Percentiles rank a stretch among this genome's conserved stretches.
phyloP scores from a whole-genome alignment of 2,329 filamentous ascomycete genomes.

The Triangularia setosa region DNA sequence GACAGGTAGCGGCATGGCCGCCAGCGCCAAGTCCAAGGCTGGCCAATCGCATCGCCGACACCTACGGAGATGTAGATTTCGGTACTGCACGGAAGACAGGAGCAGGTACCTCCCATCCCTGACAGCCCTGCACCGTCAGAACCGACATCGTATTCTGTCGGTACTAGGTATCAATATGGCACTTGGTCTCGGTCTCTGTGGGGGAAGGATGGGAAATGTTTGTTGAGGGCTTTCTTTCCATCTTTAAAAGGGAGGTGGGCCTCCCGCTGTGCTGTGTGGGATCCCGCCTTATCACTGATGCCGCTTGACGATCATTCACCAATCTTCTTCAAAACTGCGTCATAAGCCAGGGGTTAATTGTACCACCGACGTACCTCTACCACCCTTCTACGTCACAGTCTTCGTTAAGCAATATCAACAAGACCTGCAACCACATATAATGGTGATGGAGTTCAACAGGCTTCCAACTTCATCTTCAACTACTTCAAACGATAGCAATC shows the following conservation, averaged over 20 bases:
- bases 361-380: slow-evolving; percentile 1
- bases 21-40: slow-evolving; percentile 1
- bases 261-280: not conserved
- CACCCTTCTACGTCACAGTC: slow-evolving; percentile 10
- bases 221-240: not conserved
- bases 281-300: not conserved
- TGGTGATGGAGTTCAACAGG: not conserved
- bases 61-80: not conserved
- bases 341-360: slow-evolving; percentile 9
- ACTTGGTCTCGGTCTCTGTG: not conserved
- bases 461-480: not conserved
- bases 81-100: not conserved
- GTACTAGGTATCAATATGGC: not conserved
- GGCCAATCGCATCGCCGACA: not conserved
- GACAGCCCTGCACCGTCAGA: not conserved
- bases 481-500: not conserved
- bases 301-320: not conserved
- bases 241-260: not conserved
- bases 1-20: slow-evolving; percentile 3
- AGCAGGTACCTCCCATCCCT: not conserved
- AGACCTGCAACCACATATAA: not conserved
- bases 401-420: not conserved
- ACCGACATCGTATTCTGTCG: not conserved
- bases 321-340: slow-evolving; percentile 11
- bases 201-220: not conserved